These are phyloP conservation scores for Cladophialophora bantiana DNA, from an alignment of 2,329 filamentous ascomycete genomes.

Conservation along the genomic window DNA sequence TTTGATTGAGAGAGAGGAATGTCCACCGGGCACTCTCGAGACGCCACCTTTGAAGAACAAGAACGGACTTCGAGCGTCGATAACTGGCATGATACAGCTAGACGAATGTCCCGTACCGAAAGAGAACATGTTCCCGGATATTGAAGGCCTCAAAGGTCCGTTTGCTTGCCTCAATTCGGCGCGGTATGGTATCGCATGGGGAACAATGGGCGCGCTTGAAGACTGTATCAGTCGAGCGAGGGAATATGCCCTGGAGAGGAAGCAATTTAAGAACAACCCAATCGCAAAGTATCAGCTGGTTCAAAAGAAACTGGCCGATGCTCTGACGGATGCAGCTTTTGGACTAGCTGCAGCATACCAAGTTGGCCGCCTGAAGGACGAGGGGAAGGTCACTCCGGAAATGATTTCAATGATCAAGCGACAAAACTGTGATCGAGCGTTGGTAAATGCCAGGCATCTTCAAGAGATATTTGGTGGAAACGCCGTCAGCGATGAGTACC, in stretches of 20 bases:
- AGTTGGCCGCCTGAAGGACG: conserved; percentile 90
- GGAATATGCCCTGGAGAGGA: conserved; percentile 87
- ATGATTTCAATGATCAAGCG: conserved; percentile 98
- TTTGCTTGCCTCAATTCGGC: conserved; percentile 96
- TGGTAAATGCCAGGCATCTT: conserved; percentile 77
- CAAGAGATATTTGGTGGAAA: conserved; percentile 98
- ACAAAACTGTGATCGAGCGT: conserved; percentile 92
- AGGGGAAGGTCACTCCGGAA: conserved; percentile 85
- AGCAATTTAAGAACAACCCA: conserved; percentile 95
- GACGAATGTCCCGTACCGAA: conserved; percentile 87
- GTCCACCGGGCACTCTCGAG: conserved; percentile 85
- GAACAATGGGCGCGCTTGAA: conserved; percentile 91
- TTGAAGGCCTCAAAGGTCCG: conserved; percentile 85
- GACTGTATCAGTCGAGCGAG: conserved; percentile 84
- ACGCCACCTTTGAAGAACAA: conserved; percentile 95
- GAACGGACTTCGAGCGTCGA: conserved; percentile 88
- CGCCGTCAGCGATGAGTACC: conserved; percentile 96
- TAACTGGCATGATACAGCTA: conserved; percentile 97
- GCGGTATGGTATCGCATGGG: conserved; percentile 90
- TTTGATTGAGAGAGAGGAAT: conserved; percentile 82
- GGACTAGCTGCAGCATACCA: conserved; percentile 90
- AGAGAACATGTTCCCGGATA: conserved; percentile 90
- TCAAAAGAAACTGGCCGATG: conserved; percentile 97
- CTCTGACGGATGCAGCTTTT: conserved; percentile 86
- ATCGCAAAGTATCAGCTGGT: conserved; percentile 95